Percentiles rank a stretch among this genome's conserved stretches.
These are phyloP conservation scores for Trapa bicornis DNA, from an alignment of 345 rosid genomes.

Conservation along the genomic window DNA sequence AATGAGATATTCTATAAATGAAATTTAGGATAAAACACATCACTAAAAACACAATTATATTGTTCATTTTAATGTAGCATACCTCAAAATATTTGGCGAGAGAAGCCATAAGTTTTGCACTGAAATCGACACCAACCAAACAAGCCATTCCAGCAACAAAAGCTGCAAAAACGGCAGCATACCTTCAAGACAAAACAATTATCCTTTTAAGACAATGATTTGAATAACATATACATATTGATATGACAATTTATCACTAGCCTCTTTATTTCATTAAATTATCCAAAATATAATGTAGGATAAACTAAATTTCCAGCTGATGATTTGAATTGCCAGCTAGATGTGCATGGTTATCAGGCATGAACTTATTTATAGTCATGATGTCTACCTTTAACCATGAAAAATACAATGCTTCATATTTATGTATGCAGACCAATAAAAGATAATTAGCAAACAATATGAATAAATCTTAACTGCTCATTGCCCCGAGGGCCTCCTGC, in stretches of 20 bases:
- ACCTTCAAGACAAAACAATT: slow-evolving; percentile 31
- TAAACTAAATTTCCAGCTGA: background rate
- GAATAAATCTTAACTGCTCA: slow-evolving; percentile 56
- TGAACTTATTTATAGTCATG: background rate
- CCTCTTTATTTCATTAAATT: background rate
- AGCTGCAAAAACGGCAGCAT: slow-evolving; percentile 75
- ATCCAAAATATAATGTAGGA: background rate
- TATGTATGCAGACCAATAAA: background rate
- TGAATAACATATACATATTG: background rate
- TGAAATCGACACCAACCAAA: slow-evolving; percentile 70
- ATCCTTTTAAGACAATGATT: background rate
- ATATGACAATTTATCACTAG: background rate
- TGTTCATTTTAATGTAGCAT: slow-evolving; percentile 5
- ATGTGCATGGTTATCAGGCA: background rate
- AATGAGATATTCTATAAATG: background rate
- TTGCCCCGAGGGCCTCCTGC: slow-evolving; percentile 66
- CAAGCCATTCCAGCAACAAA: slow-evolving; percentile 89
- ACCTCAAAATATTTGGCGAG: slow-evolving; percentile 80
- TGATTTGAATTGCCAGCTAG: background rate
- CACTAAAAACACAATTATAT: background rate
- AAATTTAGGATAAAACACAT: background rate
- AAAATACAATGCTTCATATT: background rate
- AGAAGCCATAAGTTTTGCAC: slow-evolving; percentile 73
- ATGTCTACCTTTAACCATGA: background rate
- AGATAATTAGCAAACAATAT: background rate